phyloP scores from a whole-genome alignment of 2,329 filamentous ascomycete genomes.

The Fusarium pseudograminearum region DNA sequence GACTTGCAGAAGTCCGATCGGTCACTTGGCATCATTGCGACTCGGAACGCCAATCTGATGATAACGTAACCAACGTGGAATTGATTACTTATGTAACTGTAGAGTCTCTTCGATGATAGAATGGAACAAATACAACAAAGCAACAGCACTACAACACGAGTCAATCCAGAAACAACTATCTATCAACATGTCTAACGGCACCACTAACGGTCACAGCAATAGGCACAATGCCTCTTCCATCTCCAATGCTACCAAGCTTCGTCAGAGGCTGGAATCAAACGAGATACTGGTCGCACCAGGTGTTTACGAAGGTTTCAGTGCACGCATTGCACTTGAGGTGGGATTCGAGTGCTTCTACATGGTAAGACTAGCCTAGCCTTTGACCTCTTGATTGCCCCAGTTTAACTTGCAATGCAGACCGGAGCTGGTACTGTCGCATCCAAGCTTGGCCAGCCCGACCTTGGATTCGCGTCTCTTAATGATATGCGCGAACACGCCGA shows the following conservation, averaged over 20 bases:
- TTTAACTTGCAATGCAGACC: neutral
- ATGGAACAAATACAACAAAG: neutral
- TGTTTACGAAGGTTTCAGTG: neutral
- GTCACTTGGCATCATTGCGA: neutral
- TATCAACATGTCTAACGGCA: neutral
- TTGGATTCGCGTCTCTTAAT: neutral
- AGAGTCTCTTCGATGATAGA: neutral
- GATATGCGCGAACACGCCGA: constrained; percentile 1
- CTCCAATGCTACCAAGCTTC: neutral
- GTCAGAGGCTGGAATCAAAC: neutral
- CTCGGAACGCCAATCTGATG: neutral
- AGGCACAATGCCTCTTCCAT: neutral
- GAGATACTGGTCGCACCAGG: neutral
- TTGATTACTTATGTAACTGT: neutral
- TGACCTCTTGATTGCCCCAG: neutral
- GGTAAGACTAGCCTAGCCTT: neutral
- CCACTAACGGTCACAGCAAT: neutral
- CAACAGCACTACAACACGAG: neutral
- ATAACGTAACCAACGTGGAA: neutral
- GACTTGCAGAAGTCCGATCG: neutral
- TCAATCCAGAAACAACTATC: neutral
- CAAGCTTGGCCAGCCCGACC: neutral
- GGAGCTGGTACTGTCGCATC: neutral
- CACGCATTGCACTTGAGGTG: neutral
- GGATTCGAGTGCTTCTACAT: constrained; percentile 1